Evolutionary conservation across 2,329 filamentous ascomycete species (phyloP).

Genomic region (Pseudopyricularia javanii): DNA sequence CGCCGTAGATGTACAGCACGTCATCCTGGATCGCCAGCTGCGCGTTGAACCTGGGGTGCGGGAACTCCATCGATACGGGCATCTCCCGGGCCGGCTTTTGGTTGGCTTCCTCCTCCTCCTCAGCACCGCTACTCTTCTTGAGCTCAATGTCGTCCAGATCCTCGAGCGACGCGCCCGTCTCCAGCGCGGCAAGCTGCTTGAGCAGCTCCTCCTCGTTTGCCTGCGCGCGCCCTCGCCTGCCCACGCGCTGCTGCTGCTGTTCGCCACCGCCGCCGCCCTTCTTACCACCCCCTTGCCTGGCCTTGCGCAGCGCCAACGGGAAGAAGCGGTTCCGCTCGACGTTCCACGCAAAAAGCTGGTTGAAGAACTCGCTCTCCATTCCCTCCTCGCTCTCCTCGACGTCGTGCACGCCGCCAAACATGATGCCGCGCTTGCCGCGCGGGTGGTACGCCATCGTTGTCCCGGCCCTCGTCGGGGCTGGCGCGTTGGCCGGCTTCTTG

Average conservation of each 20-base stretch:
- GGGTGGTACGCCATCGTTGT: conserved; percentile 92
- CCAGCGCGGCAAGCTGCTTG: conserved; percentile 72
- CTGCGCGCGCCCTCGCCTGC: conserved; percentile 62
- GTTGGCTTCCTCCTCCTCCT: conserved; percentile 38
- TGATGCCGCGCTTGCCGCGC: conserved; percentile 60
- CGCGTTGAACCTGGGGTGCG: conserved; percentile 83
- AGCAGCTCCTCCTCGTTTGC: conserved; percentile 88
- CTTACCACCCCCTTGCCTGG: conserved; percentile 37
- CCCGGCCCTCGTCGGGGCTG: conserved; percentile 72
- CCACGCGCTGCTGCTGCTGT: conserved; percentile 33
- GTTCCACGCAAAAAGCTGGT: conserved; percentile 84
- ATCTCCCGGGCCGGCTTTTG: conserved; percentile 49
- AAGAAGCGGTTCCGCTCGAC: conserved; percentile 94
- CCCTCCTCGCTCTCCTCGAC: conserved; percentile 86
- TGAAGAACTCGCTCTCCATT: conserved; percentile 96
- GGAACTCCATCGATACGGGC: conserved; percentile 66
- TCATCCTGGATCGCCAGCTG: conserved; percentile 87
- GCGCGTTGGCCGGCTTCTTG: conserved; percentile 84
- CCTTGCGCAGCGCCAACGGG: conserved; percentile 63
- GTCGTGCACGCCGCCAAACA: conserved; percentile 91
- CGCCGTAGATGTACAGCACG: conserved; percentile 85
- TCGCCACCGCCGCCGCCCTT: conserved; percentile 20
- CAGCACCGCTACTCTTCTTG: conserved; percentile 29
- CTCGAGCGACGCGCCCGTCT: conserved; percentile 57
- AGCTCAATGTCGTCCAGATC: conserved; percentile 32